phyloP scores from a whole-genome alignment of 257 asterid genomes.

The Gentiana macrophylla region DNA sequence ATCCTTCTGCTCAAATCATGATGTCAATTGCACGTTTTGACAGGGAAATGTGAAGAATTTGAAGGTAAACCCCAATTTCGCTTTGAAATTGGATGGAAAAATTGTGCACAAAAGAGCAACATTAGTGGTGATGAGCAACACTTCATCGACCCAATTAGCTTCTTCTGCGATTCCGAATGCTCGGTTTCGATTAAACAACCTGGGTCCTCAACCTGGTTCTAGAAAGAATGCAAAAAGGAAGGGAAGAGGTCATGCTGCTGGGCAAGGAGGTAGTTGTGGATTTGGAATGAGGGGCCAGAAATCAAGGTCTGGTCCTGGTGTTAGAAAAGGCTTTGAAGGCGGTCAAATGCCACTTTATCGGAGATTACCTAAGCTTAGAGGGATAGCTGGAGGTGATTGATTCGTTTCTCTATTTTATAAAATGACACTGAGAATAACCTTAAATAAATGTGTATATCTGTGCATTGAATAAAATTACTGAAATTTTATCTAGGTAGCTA shows the following conservation, averaged over 20 bases:
- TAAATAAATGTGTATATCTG: too few relatives aligned
- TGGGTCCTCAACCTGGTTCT: conserved; percentile 80
- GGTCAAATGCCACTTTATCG: conserved; percentile 95
- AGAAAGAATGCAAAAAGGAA: conserved; percentile 73
- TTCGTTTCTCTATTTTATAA: not conserved
- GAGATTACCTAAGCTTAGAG: conserved; percentile 74
- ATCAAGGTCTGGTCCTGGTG: conserved; percentile 98
- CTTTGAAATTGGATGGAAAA: conserved; percentile 26
- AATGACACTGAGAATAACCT: too few relatives aligned
- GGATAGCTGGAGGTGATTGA: conserved; percentile 88
- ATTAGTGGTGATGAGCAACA: conserved; percentile 17
- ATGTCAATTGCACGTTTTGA: not conserved
- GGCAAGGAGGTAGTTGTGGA: conserved; percentile 97
- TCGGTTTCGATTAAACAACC: conserved; percentile 64
- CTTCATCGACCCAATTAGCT: conserved; percentile 1
- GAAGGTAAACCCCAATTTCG: conserved; percentile 26
- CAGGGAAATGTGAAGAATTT: conserved; percentile 56
- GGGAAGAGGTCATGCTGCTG: conserved; percentile 95
- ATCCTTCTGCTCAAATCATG: conserved; percentile 1
- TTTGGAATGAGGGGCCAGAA: conserved; percentile 80
- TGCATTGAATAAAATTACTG: too few relatives aligned
- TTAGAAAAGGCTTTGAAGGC: conserved; percentile 62
- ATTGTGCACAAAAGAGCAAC: conserved; percentile 24
- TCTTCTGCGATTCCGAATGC: conserved; percentile 13
- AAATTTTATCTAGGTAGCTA: too few relatives aligned